Evolutionary conservation across 495 filamentous ascomycete genomes (phyloP).

Genomic region (Tuber indicum): DNA sequence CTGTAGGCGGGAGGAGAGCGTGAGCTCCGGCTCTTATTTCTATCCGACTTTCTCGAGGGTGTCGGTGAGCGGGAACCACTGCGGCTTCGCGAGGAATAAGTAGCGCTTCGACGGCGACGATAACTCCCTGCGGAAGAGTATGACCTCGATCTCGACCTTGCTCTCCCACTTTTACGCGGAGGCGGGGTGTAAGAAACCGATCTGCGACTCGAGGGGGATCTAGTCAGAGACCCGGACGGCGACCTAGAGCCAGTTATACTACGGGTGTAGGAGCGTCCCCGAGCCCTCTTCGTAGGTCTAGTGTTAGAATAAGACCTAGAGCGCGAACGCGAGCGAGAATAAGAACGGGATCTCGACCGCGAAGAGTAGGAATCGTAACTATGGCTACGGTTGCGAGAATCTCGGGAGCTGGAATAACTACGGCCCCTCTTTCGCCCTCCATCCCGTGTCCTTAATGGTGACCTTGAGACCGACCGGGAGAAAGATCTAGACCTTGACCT

Average conservation of each 20-base stretch:
- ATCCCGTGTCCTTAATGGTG: slow-evolving; percentile 15
- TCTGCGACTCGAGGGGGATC: slow-evolving; percentile 12
- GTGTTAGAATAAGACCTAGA: slow-evolving; percentile 26
- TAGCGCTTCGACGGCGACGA: slow-evolving; percentile 20
- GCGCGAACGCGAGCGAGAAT: slow-evolving; percentile 35
- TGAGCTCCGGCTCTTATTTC: slow-evolving; percentile 7
- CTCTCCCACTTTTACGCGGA: slow-evolving; percentile 10
- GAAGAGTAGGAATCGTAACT: slow-evolving; percentile 42
- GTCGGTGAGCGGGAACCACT: slow-evolving; percentile 10
- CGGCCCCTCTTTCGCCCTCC: slow-evolving; percentile 26
- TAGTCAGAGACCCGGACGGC: slow-evolving; percentile 17
- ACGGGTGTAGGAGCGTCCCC: slow-evolving; percentile 6
- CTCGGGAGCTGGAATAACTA: slow-evolving; percentile 31
- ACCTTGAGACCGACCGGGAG: slow-evolving; percentile 25
- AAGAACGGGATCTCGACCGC: slow-evolving; percentile 43
- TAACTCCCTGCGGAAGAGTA: slow-evolving; percentile 16
- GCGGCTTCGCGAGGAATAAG: slow-evolving; percentile 20
- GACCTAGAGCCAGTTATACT: not conserved
- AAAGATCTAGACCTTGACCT: slow-evolving; percentile 30
- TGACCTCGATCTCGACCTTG: slow-evolving; percentile 23
- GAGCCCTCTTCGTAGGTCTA: slow-evolving; percentile 11
- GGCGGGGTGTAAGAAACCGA: slow-evolving; percentile 22
- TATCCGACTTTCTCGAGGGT: slow-evolving; percentile 13
- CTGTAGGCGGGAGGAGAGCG: slow-evolving; percentile 13
- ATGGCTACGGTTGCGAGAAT: slow-evolving; percentile 13